phyloP scores from a whole-genome alignment of 169 alveolate species.

The Plasmodium inui region DNA sequence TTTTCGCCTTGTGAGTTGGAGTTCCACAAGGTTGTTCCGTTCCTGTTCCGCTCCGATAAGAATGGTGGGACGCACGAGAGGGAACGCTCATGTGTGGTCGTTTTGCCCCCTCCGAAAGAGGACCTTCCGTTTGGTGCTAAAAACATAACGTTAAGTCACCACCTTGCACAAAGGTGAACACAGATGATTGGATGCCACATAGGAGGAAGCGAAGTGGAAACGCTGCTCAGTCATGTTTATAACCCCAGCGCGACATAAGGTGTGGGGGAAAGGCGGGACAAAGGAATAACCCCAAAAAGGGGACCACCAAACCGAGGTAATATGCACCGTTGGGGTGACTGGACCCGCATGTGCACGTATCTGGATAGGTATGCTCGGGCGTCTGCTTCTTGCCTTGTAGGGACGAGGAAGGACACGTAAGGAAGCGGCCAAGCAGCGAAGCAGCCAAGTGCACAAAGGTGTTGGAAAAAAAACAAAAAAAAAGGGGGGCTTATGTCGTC shows the following conservation, averaged over 20 bases:
- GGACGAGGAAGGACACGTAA: too few relatives aligned
- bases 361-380: not conserved
- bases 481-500: too few relatives aligned
- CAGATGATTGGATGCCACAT: not conserved
- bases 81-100: not conserved
- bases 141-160: not conserved
- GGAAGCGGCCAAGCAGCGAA: too few relatives aligned
- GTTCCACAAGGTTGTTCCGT: not conserved
- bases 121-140: not conserved
- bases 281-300: not conserved
- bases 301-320: too few relatives aligned
- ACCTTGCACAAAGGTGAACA: not conserved
- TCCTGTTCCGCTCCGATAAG: not conserved
- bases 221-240: not conserved
- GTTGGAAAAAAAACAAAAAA: too few relatives aligned
- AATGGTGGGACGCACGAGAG: not conserved
- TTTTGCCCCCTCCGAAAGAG: not conserved
- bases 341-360: not conserved
- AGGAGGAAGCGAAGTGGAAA: not conserved
- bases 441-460: not conserved
- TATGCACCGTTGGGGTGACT: not conserved
- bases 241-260: not conserved
- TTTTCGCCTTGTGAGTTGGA: not conserved
- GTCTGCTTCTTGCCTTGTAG: too few relatives aligned
- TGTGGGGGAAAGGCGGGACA: not conserved